Conservation (phyloP, 495 filamentous ascomycete species). For the Parachaetomium inaequale region DNA sequence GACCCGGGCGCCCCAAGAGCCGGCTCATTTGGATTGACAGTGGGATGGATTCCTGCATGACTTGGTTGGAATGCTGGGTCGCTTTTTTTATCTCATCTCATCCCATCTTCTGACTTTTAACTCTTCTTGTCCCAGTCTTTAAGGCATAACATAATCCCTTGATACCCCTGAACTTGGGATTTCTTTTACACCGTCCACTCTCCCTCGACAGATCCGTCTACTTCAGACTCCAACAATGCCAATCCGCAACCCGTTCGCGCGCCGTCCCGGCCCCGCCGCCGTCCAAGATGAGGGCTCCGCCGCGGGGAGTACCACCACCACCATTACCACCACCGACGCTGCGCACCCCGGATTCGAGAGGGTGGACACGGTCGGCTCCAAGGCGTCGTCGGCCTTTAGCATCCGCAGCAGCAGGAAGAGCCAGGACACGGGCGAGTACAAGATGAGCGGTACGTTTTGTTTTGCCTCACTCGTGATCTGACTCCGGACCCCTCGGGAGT, state of each 20-base stretch:
- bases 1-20: background rate
- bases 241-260: conserved; percentile 72
- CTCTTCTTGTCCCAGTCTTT: background rate
- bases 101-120: background rate
- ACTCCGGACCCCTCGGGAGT: conserved; percentile 3
- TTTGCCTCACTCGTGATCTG: background rate
- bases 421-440: conserved; percentile 67
- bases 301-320: conserved; percentile 1
- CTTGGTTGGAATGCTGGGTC: background rate
- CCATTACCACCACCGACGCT: conserved; percentile 17
- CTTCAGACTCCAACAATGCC: conserved; percentile 50
- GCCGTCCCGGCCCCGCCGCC: conserved; percentile 49
- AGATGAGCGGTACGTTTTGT: conserved; percentile 67
- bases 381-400: conserved; percentile 57
- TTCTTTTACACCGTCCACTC: background rate
- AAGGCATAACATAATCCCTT: background rate
- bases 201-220: background rate
- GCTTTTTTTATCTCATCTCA: background rate
- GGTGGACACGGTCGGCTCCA: conserved; percentile 54
- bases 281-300: conserved; percentile 50
- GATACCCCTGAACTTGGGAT: background rate
- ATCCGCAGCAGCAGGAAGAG: conserved; percentile 54
- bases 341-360: conserved; percentile 50
- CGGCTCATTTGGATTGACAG: background rate
- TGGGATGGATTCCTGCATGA: conserved; percentile 10